These are phyloP conservation scores for Clonostachys rosea DNA, from an alignment of 2,329 filamentous ascomycete species.

Conservation along the genomic window DNA sequence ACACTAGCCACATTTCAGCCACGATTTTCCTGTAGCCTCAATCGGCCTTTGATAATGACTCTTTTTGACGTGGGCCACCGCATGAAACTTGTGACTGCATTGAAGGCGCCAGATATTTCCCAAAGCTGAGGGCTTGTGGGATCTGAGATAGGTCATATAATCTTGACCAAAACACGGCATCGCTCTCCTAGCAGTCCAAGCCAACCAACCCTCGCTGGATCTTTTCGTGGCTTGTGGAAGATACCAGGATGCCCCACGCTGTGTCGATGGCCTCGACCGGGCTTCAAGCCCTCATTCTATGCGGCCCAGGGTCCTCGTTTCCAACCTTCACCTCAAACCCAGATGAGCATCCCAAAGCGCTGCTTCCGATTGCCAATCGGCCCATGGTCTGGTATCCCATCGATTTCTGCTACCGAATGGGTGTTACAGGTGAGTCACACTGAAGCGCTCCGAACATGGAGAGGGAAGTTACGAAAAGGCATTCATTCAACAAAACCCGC, in stretches of 20 bases:
- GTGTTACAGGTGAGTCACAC: slow-evolving; percentile 61
- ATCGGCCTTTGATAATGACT: too few species aligned
- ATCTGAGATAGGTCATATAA: too few species aligned
- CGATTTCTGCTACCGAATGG: slow-evolving; percentile 79
- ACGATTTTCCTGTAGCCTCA: too few species aligned
- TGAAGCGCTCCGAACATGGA: neutral
- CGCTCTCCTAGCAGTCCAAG: too few species aligned
- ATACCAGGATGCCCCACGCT: slow-evolving; percentile 64
- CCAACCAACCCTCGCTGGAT: neutral
- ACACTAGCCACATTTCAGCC: too few species aligned
- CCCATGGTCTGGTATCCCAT: slow-evolving; percentile 90
- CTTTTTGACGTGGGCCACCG: too few species aligned
- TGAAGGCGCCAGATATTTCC: too few species aligned
- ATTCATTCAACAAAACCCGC: too few species aligned
- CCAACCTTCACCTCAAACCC: slow-evolving; percentile 79
- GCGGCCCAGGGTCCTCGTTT: slow-evolving; percentile 76
- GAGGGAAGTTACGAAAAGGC: too few species aligned
- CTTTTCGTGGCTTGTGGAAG: slow-evolving; percentile 5
- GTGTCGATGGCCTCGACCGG: slow-evolving; percentile 68
- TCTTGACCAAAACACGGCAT: too few species aligned
- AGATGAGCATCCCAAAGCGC: slow-evolving; percentile 75
- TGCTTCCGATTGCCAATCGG: slow-evolving; percentile 77
- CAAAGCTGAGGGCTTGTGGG: too few species aligned
- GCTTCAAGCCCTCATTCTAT: slow-evolving; percentile 79
- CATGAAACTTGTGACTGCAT: too few species aligned